These are phyloP conservation scores for Proliferodiscus dingleyae DNA, from an alignment of 2,329 filamentous ascomycete genomes.

Conservation along the genomic window DNA sequence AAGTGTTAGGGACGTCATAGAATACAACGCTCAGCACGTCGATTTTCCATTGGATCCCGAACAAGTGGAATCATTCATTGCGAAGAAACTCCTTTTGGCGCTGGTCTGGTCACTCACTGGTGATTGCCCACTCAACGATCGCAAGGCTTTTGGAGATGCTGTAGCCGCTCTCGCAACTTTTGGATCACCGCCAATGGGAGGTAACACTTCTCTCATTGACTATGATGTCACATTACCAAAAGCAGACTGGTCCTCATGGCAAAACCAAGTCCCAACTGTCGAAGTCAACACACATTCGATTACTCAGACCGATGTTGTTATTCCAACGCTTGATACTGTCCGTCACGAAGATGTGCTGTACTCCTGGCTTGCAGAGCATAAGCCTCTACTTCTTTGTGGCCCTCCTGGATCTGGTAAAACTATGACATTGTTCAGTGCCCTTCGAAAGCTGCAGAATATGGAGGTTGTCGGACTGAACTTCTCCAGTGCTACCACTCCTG, in stretches of 20 bases:
- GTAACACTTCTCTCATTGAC: constrained; percentile 84
- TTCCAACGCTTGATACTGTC: constrained; percentile 94
- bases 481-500: constrained; percentile 95
- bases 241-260: constrained; percentile 89
- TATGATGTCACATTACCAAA: constrained; percentile 86
- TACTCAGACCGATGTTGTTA: constrained; percentile 96
- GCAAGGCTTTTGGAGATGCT: constrained; percentile 84
- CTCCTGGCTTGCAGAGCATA: constrained; percentile 98
- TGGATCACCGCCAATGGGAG: constrained; percentile 74
- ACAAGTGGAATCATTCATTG: constrained; percentile 81
- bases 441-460: constrained; percentile 97
- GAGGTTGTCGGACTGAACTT: constrained; percentile 99
- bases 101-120: constrained; percentile 95
- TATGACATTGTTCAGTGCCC: constrained; percentile 97
- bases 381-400: constrained; percentile 91
- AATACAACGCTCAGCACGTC: constrained; percentile 91
- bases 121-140: constrained; percentile 83
- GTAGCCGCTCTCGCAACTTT: constrained; percentile 79
- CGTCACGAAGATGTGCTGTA: constrained; percentile 99
- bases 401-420: constrained; percentile 99
- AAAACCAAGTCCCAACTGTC: constrained; percentile 86
- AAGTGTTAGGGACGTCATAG: constrained; percentile 82
- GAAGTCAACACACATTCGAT: constrained; percentile 98
- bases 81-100: constrained; percentile 90
- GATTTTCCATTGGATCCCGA: constrained; percentile 91